Conservation (phyloP, 2,329 filamentous ascomycete genomes). For the Fusarium annulatum region DNA sequence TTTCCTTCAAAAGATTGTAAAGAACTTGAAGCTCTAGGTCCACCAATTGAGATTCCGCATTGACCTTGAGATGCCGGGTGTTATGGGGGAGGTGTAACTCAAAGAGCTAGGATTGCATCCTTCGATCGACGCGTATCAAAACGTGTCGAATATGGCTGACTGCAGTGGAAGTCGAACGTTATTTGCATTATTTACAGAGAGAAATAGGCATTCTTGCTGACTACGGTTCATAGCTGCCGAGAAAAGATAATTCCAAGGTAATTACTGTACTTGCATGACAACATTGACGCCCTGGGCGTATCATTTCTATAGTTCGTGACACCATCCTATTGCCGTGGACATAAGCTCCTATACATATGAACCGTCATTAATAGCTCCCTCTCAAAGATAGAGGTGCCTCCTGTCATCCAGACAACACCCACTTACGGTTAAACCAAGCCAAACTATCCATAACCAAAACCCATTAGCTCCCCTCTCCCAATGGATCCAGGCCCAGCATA, state of each 20-base stretch:
- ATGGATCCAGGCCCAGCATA: slow-evolving; percentile 8
- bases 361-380: not conserved
- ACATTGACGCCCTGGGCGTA: not conserved
- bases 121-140: not conserved
- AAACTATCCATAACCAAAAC: not conserved
- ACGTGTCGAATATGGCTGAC: not conserved
- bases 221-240: not conserved
- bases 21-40: not conserved
- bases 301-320: not conserved
- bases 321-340: not conserved
- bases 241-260: not conserved
- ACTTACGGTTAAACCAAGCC: not conserved
- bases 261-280: not conserved
- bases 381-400: not conserved
- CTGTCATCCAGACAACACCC: not conserved
- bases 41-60: not conserved
- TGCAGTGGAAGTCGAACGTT: not conserved
- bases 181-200: not conserved
- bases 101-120: not conserved
- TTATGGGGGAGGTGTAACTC: not conserved
- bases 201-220: not conserved
- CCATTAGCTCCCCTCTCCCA: not conserved
- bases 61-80: not conserved
- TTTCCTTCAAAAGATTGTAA: not conserved
- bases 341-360: not conserved